Evolutionary conservation across 2,329 filamentous ascomycete species (phyloP).

Genomic region (Torrubiellomyces zombiae): DNA sequence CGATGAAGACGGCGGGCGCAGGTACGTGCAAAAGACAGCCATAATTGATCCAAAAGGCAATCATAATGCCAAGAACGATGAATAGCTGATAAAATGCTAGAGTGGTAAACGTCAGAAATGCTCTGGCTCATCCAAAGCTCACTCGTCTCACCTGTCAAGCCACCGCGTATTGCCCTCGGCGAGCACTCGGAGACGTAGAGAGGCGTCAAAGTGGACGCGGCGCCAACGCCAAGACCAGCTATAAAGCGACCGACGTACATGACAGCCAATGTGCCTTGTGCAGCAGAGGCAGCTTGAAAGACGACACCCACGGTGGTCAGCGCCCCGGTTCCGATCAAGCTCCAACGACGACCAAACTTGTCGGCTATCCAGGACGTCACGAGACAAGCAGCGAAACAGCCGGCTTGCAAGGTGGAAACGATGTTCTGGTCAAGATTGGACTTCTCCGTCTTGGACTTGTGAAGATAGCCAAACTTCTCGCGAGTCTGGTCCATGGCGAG

Average conservation of each 20-base stretch:
- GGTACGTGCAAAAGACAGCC: constrained; percentile 28
- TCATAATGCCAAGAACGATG: constrained; percentile 26
- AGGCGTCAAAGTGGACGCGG: constrained; percentile 27
- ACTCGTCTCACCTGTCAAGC: constrained; percentile 27
- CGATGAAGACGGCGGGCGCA: constrained; percentile 34
- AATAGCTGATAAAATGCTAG: constrained; percentile 33
- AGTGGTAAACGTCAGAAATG: neutral
- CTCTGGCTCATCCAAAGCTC: constrained; percentile 1
- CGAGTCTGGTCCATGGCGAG: constrained; percentile 42
- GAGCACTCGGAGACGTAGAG: constrained; percentile 32
- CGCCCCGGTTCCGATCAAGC: constrained; percentile 37
- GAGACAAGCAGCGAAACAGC: constrained; percentile 49
- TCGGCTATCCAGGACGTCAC: constrained; percentile 36
- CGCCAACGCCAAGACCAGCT: constrained; percentile 31
- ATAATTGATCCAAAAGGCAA: constrained; percentile 35
- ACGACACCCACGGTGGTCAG: constrained; percentile 45
- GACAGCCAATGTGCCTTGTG: constrained; percentile 34
- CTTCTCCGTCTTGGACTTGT: constrained; percentile 11
- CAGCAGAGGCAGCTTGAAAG: constrained; percentile 43
- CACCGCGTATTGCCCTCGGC: constrained; percentile 32
- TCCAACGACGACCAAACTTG: constrained; percentile 34
- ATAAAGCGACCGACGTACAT: constrained; percentile 51
- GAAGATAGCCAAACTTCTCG: constrained; percentile 20
- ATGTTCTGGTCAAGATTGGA: constrained; percentile 47
- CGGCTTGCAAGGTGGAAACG: constrained; percentile 54